phyloP scores from a whole-genome alignment of 1,284 basidiomycete genomes.

The Phylloboletellus chloephorus region DNA sequence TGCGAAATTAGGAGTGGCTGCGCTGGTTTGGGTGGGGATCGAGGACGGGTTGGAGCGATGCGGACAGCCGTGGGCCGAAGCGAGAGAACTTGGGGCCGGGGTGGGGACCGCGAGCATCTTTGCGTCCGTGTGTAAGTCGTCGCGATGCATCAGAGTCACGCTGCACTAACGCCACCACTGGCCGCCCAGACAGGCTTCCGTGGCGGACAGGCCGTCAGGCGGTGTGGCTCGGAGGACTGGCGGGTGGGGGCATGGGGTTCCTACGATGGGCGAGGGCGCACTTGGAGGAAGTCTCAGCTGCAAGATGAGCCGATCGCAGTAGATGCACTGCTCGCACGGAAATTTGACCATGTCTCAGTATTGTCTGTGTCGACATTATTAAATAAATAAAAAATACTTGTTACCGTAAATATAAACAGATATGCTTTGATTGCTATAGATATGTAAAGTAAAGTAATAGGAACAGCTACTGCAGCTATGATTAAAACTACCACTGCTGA shows the following conservation, averaged over 20 bases:
- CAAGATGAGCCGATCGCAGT: conserved; percentile 1
- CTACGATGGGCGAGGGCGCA: conserved; percentile 44
- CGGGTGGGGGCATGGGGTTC: conserved; percentile 50
- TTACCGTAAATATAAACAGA: too few relatives aligned
- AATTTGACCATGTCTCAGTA: too few relatives aligned
- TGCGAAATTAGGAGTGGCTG: conserved; percentile 49
- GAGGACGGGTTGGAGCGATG: conserved; percentile 54
- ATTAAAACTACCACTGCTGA: conserved; percentile 32
- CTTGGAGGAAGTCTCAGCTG: conserved; percentile 24
- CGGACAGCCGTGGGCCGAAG: conserved; percentile 43
- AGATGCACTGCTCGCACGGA: too few relatives aligned
- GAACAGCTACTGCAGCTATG: too few relatives aligned
- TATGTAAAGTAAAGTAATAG: too few relatives aligned
- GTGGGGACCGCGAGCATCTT: conserved; percentile 57
- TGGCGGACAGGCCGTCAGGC: conserved; percentile 47
- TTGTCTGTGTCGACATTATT: too few relatives aligned
- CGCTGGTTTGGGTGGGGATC: conserved; percentile 59
- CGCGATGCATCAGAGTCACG: background rate
- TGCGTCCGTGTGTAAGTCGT: conserved; percentile 54
- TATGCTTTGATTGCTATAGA: too few relatives aligned
- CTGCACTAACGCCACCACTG: background rate
- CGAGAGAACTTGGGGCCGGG: conserved; percentile 59
- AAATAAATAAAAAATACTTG: too few relatives aligned
- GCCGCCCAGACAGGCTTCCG: conserved; percentile 52
- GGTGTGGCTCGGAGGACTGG: conserved; percentile 45